Base-by-base conservation (phyloP, 164 flowering plant species). In the Brasenia schreberi region DNA sequence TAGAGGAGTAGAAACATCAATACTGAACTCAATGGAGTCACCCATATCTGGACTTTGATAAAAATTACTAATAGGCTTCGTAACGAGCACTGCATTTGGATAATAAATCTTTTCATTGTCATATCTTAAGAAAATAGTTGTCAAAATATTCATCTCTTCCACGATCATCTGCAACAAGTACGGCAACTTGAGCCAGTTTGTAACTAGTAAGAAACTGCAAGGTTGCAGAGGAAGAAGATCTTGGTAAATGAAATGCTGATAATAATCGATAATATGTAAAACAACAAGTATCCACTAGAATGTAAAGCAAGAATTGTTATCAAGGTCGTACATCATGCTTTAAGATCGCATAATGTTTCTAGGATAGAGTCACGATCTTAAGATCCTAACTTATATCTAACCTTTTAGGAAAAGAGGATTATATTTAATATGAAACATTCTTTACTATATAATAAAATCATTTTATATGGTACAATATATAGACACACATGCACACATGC, bases 61-160 rank as follows among this genome's bases (percentile, higher is more conserved):
- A 64, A 67, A 75, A 67, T 78, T 78, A 68, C 78, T 68, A 23
- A 78, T 78, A 5, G 78, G 71, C 64, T 73, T 75, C 12, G 76
- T 71, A 49, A 62, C 42, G 61, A 78, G 59, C 49, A 67, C 70
- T 18, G 72, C 16, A 43, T 77, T 75, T 3, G 80, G 80, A 49
- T 74, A 77, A 69, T 69, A 69, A 27, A 71, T 72, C 66, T 66
- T 73, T 61, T 77, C 75, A 18, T 63, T 75, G 63, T 77, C 80
- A 18, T 60, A 70, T 56, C 76, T 58, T 23, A 86, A 73, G 70
- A 86, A 84, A 11, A 82, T 78, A 0, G 90, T 86, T 4, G 83
- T 77, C 68, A 86, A 59, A 27, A 84, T 84, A 61, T 83, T 84
- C 90, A 86, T 86, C 71, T 84, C 86, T 66, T 86, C 85, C 5